These are phyloP conservation scores for Chloridella minuta DNA, from an alignment of 352 stramenopile genomes.

Conservation along the genomic window DNA sequence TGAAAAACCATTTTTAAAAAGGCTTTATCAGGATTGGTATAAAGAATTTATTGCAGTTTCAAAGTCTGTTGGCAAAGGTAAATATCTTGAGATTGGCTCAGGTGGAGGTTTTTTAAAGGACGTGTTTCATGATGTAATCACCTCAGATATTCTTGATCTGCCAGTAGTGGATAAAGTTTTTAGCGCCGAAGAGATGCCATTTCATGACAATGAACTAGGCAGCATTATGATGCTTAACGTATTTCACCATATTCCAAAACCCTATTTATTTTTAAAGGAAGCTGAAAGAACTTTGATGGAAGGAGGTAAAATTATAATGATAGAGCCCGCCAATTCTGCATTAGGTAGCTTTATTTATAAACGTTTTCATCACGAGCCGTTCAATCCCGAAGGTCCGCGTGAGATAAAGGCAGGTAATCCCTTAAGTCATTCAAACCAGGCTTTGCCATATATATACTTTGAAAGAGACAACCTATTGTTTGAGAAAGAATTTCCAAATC, in stretches of 20 bases:
- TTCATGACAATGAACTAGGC: not conserved
- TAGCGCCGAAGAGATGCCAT: not conserved
- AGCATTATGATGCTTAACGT: not conserved
- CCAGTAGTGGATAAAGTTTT: not conserved
- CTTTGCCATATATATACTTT: not conserved
- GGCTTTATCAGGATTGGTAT: not conserved
- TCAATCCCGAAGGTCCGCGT: not conserved
- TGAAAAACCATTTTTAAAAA: not conserved
- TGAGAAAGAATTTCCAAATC: not conserved
- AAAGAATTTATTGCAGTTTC: not conserved
- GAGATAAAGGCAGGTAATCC: not conserved
- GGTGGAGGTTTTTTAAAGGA: not conserved
- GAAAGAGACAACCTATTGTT: not conserved
- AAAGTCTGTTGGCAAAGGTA: not conserved
- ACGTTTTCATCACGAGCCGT: not conserved
- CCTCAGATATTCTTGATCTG: not conserved
- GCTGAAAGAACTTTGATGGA: not conserved
- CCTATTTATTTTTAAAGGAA: constrained; percentile 6
- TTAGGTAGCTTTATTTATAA: not conserved
- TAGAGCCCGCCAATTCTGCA: not conserved
- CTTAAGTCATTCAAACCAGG: not conserved
- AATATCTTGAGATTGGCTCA: not conserved
- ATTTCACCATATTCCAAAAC: not conserved
- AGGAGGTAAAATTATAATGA: not conserved
- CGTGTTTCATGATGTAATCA: not conserved